Evolutionary conservation across 2,329 filamentous ascomycete genomes (phyloP).

Genomic region (Scedosporium boydii): DNA sequence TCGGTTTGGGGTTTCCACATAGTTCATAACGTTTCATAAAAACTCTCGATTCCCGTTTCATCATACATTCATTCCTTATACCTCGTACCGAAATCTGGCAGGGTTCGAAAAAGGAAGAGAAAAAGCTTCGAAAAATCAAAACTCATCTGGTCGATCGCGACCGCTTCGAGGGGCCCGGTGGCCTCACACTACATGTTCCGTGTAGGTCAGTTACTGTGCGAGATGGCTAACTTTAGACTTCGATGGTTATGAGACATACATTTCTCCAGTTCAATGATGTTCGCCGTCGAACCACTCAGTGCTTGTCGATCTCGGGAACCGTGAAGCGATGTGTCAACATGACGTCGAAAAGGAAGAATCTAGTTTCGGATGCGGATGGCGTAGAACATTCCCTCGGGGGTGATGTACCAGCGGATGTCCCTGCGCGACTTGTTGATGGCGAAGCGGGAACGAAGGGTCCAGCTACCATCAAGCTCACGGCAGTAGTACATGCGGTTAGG

Average conservation of each 20-base stretch:
- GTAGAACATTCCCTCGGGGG: slow-evolving; percentile 49
- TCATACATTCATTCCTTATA: too few species aligned
- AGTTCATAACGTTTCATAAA: too few species aligned
- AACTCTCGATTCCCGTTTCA: too few species aligned
- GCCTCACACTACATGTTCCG: too few species aligned
- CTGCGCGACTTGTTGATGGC: slow-evolving; percentile 47
- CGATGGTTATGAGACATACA: background rate
- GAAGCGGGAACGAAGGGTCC: slow-evolving; percentile 48
- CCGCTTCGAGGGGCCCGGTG: too few species aligned
- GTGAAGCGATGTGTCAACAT: background rate
- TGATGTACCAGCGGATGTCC: slow-evolving; percentile 49
- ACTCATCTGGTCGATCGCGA: too few species aligned
- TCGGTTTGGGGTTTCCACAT: too few species aligned
- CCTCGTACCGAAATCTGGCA: too few species aligned
- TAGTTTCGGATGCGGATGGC: slow-evolving; percentile 42
- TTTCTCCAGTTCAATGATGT: background rate
- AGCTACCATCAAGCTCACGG: slow-evolving; percentile 50
- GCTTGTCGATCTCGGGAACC: background rate
- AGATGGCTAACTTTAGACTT: too few species aligned
- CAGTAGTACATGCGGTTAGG: slow-evolving; percentile 51
- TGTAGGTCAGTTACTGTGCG: too few species aligned
- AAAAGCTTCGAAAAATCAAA: too few species aligned
- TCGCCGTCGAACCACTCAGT: background rate
- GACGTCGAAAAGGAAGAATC: background rate
- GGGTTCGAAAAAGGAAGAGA: too few species aligned